These are phyloP conservation scores for Picochlorum sp. DNA, from an alignment of 139 green algal genomes.

Conservation along the genomic window DNA sequence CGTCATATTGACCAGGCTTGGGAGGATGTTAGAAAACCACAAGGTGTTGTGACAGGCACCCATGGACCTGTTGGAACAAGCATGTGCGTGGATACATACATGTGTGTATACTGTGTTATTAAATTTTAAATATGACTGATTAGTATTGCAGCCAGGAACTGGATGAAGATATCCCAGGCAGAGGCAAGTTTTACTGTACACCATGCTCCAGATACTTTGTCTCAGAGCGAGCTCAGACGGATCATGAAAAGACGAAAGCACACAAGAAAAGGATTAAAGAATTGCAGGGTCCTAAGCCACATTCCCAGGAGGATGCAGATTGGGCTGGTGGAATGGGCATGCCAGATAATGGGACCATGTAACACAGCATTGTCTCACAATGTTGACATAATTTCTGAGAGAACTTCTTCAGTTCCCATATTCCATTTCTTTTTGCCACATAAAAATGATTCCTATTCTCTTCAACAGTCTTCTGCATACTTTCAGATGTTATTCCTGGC, in stretches of 20 bases:
- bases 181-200: slow-evolving; percentile 39
- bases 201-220: slow-evolving; percentile 37
- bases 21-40: slow-evolving; percentile 61
- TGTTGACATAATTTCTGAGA: background rate
- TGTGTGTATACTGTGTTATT: background rate
- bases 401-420: slow-evolving; percentile 13
- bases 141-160: slow-evolving; percentile 45
- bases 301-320: slow-evolving; percentile 76
- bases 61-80: slow-evolving; percentile 61
- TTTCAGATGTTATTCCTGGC: slow-evolving; percentile 7
- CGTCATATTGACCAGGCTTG: slow-evolving; percentile 75
- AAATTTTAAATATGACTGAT: too few species aligned
- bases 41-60: slow-evolving; percentile 48
- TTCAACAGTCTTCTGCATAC: background rate
- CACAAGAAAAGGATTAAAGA: slow-evolving; percentile 68
- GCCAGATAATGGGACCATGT: slow-evolving; percentile 60
- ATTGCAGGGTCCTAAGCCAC: slow-evolving; percentile 56
- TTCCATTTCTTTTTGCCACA: background rate
- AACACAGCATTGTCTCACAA: background rate
- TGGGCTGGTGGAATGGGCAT: slow-evolving; percentile 61
- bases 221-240: slow-evolving; percentile 34
- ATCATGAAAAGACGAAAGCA: slow-evolving; percentile 57
- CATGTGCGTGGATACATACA: slow-evolving; percentile 33
- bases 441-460: background rate
- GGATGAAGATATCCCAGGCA: slow-evolving; percentile 67